Base-by-base conservation (phyloP, 2,329 filamentous ascomycete genomes). In the Fusarium compactum region DNA sequence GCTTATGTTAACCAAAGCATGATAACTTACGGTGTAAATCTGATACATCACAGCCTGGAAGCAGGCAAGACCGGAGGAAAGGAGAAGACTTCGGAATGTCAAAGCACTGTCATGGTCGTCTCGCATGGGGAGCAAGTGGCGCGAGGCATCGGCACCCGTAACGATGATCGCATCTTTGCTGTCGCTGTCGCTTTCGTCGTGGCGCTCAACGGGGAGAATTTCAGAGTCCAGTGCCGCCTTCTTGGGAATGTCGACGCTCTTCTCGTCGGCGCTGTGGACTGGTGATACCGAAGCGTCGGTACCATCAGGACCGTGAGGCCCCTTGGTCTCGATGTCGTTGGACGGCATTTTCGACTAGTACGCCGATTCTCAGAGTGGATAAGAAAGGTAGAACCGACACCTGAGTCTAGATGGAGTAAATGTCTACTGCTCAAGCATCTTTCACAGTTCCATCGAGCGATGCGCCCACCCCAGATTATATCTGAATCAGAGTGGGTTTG, bases 31-130 rank as follows among this genome's bases (percentile, higher is more conserved):
- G 16, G 74, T 76, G 67, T 89, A 89, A 47, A 89, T 88, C 73
- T 87, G 85, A 53, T 78, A 80, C 83, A 89, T 86, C 45, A 85
- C 82, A 25, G 86, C 84, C 67, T 87, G 85, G 70, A 89, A 88
- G 14, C 80, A 82, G 0, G 85, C 80, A 6, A 89, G 80, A 4
- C 75, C 67, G 1, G 84, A 84, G 3, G 85, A 84, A 48, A 89
- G 66, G 40, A 88, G 71, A 8, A 89, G 62, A 53, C 84, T 83
- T 41, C 87, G 84, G 62, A 89, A 86, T 0, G 85, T 89, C 67
- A 89, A 71, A 5, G 85, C 78, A 2, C 76, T 75, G 29, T 89
- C 84, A n/a, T 76, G 74, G 58, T 89, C 87, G 69, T 89, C 87
- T 7, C 87, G 81, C 56, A 87, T 63, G 0, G 86, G 80, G 5